Base-by-base conservation (phyloP, 768 basidiomycete genomes). In the Russula sp. region DNA sequence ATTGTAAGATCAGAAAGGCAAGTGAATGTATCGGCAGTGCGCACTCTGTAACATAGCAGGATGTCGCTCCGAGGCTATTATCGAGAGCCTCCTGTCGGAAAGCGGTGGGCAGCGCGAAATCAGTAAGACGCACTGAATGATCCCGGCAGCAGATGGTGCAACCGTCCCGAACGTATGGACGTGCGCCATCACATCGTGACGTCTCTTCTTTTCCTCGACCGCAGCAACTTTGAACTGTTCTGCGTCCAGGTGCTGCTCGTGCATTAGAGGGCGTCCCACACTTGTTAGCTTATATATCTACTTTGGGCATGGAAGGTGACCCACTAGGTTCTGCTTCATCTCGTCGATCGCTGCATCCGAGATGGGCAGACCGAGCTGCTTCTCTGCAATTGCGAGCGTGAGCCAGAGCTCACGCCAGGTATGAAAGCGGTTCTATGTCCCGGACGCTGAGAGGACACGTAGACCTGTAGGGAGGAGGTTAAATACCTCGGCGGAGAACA, bases 121-220 rank as follows among this genome's bases (percentile, higher is more conserved):
- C 16, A 45, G 14, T 14, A 29, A 53, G 36, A 77, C 83, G 62
- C 67, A 91, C 90, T 98, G 95, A 67, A 98, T 97, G 70, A 98
- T 96, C 18, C 93, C 92, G 16, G 94, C 94, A 29, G 95, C 95
- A 38, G 91, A 90, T 9, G 95, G 95, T 1, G 95, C 95, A 56
- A 95, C 88, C 48, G 80, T 82, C 6, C 95, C 95, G 72, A 98
- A 99, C 4, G 95, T 97, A 75, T 98, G 93, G 47, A 99, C 97
- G 70, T 99, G 97, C 0, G 97, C 97, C 97, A 99, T 99, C 47
- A 99, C 97, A 75, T 99, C 97, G 76, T 99, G 97, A 13, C 97
- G 82, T 29, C 97, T 78, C 75, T 93, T 97, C 79, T 97, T 98
- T 76, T 99, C 97, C 73, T 99, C 97, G 58, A 81, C 77, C 0